phyloP scores from a whole-genome alignment of 2,329 filamentous ascomycete genomes.

The Trematosphaeria pertusa region DNA sequence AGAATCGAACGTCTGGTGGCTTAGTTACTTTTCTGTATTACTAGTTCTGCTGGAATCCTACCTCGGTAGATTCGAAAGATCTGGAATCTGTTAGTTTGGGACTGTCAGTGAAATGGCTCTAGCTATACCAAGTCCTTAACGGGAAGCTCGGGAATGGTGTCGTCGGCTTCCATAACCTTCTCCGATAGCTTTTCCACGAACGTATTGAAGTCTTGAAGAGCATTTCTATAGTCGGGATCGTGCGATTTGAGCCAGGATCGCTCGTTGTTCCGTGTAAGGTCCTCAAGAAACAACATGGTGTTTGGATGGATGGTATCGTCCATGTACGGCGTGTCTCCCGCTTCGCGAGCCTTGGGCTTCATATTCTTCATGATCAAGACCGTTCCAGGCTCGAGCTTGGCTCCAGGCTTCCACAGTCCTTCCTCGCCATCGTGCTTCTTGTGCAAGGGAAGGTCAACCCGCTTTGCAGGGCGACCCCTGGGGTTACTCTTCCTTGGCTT shows the following conservation, averaged over 20 bases:
- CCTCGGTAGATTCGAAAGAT: conserved; percentile 82
- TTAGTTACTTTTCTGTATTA: conserved; percentile 10
- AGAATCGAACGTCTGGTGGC: conserved; percentile 75
- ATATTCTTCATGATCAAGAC: conserved; percentile 67
- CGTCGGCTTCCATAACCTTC: conserved; percentile 74
- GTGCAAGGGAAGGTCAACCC: conserved; percentile 24
- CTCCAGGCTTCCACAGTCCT: conserved; percentile 64
- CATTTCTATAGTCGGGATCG: conserved; percentile 78
- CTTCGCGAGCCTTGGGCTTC: conserved; percentile 68
- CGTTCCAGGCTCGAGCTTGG: conserved; percentile 65
- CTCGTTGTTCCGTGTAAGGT: conserved; percentile 67
- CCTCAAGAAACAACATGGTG: conserved; percentile 66
- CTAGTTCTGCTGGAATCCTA: too few species aligned
- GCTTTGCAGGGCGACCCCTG: conserved; percentile 27
- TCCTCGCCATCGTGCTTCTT: conserved; percentile 47
- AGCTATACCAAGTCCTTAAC: conserved; percentile 81
- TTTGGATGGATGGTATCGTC: conserved; percentile 68
- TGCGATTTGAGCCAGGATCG: conserved; percentile 72
- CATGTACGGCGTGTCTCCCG: conserved; percentile 64
- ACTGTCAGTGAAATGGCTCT: conserved; percentile 29
- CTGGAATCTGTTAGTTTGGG: conserved; percentile 45
- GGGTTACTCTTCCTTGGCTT: conserved; percentile 33
- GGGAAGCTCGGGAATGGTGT: conserved; percentile 85
- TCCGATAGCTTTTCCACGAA: conserved; percentile 77
- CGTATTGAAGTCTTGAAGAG: conserved; percentile 80